Conservation (phyloP, 768 basidiomycete species). For the Wakefieldia striispora region DNA sequence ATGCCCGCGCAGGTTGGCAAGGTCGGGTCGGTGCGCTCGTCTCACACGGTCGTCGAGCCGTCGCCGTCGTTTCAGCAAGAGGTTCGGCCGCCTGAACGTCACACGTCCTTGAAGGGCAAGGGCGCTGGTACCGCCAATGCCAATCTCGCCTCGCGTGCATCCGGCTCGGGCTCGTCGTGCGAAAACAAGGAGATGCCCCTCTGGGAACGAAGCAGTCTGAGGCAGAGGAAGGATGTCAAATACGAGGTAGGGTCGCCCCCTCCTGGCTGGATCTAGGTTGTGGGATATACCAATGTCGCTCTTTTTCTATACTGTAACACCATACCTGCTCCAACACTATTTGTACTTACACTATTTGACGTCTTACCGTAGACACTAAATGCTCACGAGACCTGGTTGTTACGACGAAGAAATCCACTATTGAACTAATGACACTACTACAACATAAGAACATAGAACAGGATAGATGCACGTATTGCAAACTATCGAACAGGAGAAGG, state of each 20-base stretch:
- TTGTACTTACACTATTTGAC: not conserved
- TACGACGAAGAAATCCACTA: slow-evolving; percentile 4
- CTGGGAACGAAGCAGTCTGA: slow-evolving; percentile 13
- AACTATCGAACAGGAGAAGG: slow-evolving; percentile 11
- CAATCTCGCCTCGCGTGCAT: slow-evolving; percentile 1
- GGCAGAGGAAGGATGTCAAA: slow-evolving; percentile 1
- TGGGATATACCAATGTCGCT: not conserved
- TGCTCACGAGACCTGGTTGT: no score
- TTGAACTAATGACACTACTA: slow-evolving; percentile 17
- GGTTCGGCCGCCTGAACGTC: slow-evolving; percentile 6
- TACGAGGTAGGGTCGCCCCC: slow-evolving; percentile 24
- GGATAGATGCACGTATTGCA: slow-evolving; percentile 14
- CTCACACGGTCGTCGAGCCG: slow-evolving; percentile 59
- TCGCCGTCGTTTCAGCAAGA: slow-evolving; percentile 33
- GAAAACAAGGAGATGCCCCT: slow-evolving; percentile 12
- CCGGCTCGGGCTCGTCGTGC: slow-evolving; percentile 6
- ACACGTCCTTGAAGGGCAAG: not conserved
- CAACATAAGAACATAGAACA: slow-evolving; percentile 23
- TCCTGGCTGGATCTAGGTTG: slow-evolving; percentile 48
- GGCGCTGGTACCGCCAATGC: not conserved
- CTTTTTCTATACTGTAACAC: not conserved
- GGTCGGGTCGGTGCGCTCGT: slow-evolving; percentile 55
- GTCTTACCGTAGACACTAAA: no score
- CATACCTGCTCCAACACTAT: not conserved
- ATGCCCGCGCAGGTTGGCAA: slow-evolving; percentile 31